These are phyloP conservation scores for Nicotiana attenuata DNA, from an alignment of 257 asterid genomes.

Conservation along the genomic window DNA sequence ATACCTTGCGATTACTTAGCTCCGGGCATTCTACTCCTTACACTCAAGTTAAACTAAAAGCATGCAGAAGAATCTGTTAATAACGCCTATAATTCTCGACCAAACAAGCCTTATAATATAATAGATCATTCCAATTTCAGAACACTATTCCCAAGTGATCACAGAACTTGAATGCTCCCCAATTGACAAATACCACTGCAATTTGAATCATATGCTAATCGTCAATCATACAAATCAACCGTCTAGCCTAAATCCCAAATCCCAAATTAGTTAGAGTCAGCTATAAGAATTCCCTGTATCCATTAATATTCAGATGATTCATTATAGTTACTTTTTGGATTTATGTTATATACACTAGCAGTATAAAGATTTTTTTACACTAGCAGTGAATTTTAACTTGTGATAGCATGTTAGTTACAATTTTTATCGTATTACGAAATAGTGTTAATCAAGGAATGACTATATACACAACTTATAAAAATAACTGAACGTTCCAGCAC, in stretches of 20 bases:
- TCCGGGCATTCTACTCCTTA: not conserved
- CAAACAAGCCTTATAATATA: not conserved
- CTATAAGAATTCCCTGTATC: not conserved
- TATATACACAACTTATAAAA: not conserved
- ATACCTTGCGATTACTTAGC: not conserved
- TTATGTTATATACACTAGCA: no score
- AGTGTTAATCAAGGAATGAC: not conserved
- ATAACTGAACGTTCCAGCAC: not conserved
- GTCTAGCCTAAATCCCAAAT: not conserved
- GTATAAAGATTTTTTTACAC: no score
- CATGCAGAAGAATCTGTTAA: not conserved
- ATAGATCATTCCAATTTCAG: not conserved
- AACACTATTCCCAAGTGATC: not conserved
- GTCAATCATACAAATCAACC: not conserved
- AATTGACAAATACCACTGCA: not conserved
- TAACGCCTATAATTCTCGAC: not conserved
- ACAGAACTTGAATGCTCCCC: not conserved
- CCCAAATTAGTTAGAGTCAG: not conserved
- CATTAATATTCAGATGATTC: not conserved
- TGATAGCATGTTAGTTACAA: no score
- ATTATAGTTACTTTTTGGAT: not conserved
- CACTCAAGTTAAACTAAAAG: not conserved
- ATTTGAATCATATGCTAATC: not conserved
- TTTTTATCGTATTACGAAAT: no score
- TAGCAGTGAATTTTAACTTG: no score